Conservation (phyloP, 2,329 filamentous ascomycete genomes). For the Fusarium abutilonis region DNA sequence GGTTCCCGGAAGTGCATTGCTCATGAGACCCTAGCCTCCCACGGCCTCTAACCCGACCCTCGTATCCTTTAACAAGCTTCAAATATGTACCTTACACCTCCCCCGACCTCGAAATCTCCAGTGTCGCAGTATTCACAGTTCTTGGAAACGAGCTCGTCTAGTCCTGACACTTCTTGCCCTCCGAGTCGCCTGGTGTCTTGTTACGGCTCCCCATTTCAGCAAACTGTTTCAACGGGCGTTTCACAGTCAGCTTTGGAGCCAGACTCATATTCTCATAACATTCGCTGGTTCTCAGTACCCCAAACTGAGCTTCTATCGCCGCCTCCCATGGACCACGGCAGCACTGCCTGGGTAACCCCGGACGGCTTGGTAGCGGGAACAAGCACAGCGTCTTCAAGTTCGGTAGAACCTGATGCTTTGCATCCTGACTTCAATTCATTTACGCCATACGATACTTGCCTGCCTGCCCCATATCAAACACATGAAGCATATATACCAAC, state of each 20-base stretch:
- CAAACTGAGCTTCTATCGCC: slow-evolving; percentile 34
- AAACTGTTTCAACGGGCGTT: slow-evolving; percentile 55
- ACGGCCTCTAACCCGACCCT: slow-evolving; percentile 42
- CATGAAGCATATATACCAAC: slow-evolving; percentile 59
- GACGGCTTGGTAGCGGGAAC: slow-evolving; percentile 52
- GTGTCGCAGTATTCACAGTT: slow-evolving; percentile 46
- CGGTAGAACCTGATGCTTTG: slow-evolving; percentile 58
- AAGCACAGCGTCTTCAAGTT: slow-evolving; percentile 49
- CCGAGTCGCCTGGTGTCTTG: slow-evolving; percentile 54
- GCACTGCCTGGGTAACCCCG: slow-evolving; percentile 55
- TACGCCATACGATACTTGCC: slow-evolving; percentile 56
- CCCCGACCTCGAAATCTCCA: slow-evolving; percentile 57
- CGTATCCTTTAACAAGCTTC: slow-evolving; percentile 43
- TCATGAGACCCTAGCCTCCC: slow-evolving; percentile 42
- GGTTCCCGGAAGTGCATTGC: slow-evolving; percentile 33
- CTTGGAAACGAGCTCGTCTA: slow-evolving; percentile 43
- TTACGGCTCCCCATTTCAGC: slow-evolving; percentile 58
- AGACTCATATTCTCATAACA: slow-evolving; percentile 53
- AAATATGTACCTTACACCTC: slow-evolving; percentile 62
- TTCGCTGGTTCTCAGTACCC: slow-evolving; percentile 46
- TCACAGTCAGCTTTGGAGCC: slow-evolving; percentile 54
- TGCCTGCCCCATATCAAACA: slow-evolving; percentile 54
- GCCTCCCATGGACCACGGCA: slow-evolving; percentile 53
- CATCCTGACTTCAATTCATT: slow-evolving; percentile 64
- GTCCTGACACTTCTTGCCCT: slow-evolving; percentile 45